A percentile compares a stretch with the other conserved stretches of the same genome.
phyloP scores from a whole-genome alignment of 306 rosid species.

The Hippophae gyantsensis region DNA sequence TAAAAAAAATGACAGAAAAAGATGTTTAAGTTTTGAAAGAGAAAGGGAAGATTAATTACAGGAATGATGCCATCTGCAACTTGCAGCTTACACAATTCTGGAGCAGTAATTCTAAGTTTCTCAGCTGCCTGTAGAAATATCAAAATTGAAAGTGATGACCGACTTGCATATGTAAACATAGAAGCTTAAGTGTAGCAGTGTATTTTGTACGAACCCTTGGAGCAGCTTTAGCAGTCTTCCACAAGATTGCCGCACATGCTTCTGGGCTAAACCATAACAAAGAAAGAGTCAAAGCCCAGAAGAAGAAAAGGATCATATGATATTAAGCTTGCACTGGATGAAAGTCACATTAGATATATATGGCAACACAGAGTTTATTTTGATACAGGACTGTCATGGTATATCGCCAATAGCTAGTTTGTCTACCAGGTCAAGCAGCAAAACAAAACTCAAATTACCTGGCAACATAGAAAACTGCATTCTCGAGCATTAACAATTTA shows the following conservation, averaged over 20 bases:
- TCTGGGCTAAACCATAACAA: conserved; percentile 63
- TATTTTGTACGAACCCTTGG: conserved; percentile 49
- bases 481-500: conserved; percentile 92
- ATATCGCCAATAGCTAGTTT: conserved; percentile 3
- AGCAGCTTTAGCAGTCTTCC: conserved; percentile 82
- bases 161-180: conserved; percentile 8
- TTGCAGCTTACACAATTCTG: conserved; percentile 53
- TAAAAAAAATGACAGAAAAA: conserved; percentile 1
- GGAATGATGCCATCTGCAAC: conserved; percentile 79
- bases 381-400: too few relatives aligned
- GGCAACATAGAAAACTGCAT: conserved; percentile 96
- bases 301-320: conserved; percentile 20
- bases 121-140: conserved; percentile 65
- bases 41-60: conserved; percentile 38
- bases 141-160: conserved; percentile 1
- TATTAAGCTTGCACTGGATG: conserved; percentile 1
- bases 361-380: neutral
- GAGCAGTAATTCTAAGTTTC: conserved; percentile 67
- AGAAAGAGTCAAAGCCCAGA: conserved; percentile 24
- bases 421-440: conserved; percentile 1
- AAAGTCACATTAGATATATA: neutral
- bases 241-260: conserved; percentile 97
- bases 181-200: conserved; percentile 6
- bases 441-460: conserved; percentile 39
- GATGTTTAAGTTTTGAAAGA: neutral